These are phyloP conservation scores for Acer yangbiense DNA, from an alignment of 345 rosid genomes.

Conservation along the genomic window DNA sequence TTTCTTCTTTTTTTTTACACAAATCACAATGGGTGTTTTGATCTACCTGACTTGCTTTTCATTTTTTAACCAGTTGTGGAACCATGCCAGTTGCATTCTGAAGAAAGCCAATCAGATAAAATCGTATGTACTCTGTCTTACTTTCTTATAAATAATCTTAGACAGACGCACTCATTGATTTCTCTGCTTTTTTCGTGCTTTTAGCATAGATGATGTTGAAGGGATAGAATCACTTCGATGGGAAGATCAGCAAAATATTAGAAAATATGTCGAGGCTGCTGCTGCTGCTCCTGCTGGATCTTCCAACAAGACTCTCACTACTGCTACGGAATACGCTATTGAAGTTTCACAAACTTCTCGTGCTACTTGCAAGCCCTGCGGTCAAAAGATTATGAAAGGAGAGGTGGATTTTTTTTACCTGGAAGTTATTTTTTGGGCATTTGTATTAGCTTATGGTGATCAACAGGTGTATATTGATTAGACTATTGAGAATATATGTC, in stretches of 20 bases:
- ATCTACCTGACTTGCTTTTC: conserved; percentile 18
- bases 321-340: conserved; percentile 50
- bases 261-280: conserved; percentile 55
- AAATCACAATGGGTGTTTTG: neutral
- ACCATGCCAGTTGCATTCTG: conserved; percentile 74
- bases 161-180: conserved; percentile 5
- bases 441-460: neutral
- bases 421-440: neutral
- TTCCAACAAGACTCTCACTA: conserved; percentile 13
- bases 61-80: conserved; percentile 71
- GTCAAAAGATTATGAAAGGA: conserved; percentile 79
- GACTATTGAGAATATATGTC: neutral
- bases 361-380: conserved; percentile 73
- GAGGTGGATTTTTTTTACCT: conserved; percentile 45
- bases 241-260: conserved; percentile 92
- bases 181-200: conserved; percentile 11
- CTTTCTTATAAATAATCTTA: neutral
- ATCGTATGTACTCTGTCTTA: conserved; percentile 47
- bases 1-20: neutral
- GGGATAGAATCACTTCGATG: conserved; percentile 86
- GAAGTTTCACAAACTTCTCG: conserved; percentile 88
- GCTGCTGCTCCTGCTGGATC: conserved; percentile 27
- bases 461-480: neutral
- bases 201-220: conserved; percentile 89
- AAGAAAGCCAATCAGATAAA: conserved; percentile 80